Conservation (phyloP, 2,329 filamentous ascomycete species). For the Trichoderma citrinoviride region DNA sequence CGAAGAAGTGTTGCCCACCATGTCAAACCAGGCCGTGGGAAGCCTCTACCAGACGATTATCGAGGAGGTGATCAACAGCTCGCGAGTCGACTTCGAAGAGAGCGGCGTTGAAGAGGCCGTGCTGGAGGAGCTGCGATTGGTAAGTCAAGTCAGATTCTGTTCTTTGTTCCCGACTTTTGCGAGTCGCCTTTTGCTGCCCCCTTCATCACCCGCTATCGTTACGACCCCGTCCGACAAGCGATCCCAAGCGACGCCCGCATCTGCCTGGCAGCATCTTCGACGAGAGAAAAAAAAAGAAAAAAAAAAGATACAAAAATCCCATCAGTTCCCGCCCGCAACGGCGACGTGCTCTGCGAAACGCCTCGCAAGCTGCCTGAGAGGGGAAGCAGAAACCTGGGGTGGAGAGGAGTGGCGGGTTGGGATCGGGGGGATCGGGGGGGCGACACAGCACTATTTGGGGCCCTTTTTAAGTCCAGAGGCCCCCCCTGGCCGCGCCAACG, state of each 20-base stretch:
- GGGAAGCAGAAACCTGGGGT: constrained; percentile 30
- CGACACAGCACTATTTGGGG: constrained; percentile 54
- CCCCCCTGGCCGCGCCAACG: constrained; percentile 19
- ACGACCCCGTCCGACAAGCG: background rate
- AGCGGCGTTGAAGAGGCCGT: constrained; percentile 86
- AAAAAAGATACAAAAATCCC: background rate
- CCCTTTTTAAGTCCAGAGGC: constrained; percentile 50
- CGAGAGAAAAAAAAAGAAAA: background rate
- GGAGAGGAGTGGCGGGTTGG: constrained; percentile 29
- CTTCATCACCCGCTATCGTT: background rate
- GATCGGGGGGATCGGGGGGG: constrained; percentile 37
- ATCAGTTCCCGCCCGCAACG: background rate
- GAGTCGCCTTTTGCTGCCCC: background rate
- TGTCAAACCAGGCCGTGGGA: constrained; percentile 65
- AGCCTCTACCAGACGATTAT: constrained; percentile 76
- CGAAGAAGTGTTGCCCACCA: constrained; percentile 34
- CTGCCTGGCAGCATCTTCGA: background rate
- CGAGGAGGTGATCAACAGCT: constrained; percentile 85
- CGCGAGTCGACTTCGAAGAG: constrained; percentile 94
- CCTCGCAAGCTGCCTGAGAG: constrained; percentile 32
- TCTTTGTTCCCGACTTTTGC: background rate
- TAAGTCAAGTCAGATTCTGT: constrained; percentile 47
- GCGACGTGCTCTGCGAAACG: constrained; percentile 20
- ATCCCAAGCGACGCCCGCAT: background rate
- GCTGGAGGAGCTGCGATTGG: constrained; percentile 81